These are phyloP conservation scores for Acacia pycnantha DNA, from an alignment of 331 rosid genomes.

Conservation along the genomic window DNA sequence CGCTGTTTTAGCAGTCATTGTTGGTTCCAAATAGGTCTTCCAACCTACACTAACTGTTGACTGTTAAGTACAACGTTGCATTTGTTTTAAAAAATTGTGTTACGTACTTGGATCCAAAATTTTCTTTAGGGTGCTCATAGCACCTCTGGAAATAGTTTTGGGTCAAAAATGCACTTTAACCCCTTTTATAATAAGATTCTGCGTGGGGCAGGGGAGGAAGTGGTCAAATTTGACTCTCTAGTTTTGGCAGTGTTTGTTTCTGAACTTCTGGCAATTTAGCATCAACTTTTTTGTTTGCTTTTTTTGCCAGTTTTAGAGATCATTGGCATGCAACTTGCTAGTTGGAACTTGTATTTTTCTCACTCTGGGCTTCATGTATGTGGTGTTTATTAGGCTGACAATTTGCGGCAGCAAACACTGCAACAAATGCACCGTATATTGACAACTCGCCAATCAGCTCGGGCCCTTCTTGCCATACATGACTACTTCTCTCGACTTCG, in stretches of 20 bases:
- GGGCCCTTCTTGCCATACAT: constrained; percentile 95
- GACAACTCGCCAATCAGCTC: constrained; percentile 98
- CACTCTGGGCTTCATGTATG: constrained; percentile 1
- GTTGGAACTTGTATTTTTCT: constrained; percentile 1
- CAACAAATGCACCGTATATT: constrained; percentile 98
- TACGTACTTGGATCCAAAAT: neutral
- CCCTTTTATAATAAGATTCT: neutral
- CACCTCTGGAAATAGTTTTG: neutral
- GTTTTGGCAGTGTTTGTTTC: neutral
- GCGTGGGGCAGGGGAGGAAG: neutral
- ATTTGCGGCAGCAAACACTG: constrained; percentile 92
- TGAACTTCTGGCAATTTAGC: constrained; percentile 1
- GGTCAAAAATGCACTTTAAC: neutral
- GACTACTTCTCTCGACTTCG: constrained; percentile 93
- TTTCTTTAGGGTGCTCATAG: neutral
- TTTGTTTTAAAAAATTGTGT: neutral
- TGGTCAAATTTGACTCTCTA: neutral
- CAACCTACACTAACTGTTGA: neutral
- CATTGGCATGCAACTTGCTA: neutral
- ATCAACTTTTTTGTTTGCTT: neutral
- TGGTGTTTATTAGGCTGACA: constrained; percentile 71
- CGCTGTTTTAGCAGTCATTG: neutral
- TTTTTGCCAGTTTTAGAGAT: neutral
- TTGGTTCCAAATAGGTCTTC: neutral
- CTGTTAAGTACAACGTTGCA: neutral